Evolutionary conservation across 805 yeast species (phyloP), one percentile per base, ranked within the genome.

Genomic region (Lipomyces mesembrius): DNA sequence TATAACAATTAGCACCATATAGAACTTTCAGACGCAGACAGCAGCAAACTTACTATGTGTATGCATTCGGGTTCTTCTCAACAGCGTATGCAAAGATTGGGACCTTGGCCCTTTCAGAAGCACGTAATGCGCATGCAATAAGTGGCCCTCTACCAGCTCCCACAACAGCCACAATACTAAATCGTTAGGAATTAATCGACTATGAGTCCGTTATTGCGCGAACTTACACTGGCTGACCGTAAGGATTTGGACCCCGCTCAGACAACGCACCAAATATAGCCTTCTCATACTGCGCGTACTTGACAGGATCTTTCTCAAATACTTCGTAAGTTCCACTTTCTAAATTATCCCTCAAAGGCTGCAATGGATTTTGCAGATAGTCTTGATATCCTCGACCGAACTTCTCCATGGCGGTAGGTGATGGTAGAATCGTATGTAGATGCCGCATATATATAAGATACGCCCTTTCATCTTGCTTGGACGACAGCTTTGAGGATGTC

Each of bases 131-230:
- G 25, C 83, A 79, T 56, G 87, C 87, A 2, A 92, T 87, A 35
- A 93, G 77, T 0, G 94, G 93, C 0, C 98, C 98, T 57, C 92
- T 79, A 0, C 98, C 98, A 0, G 97, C 95, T 0, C 98, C 98
- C 2, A 89, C 87, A 1, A 93, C 83, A 3, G 89, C 82, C 8
- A 90, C 78, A 12, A 64, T n/a, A 37, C 58, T 56, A 37, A 9
- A 8, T 25, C 39, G 53, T 62, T 46, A 62, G 57, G 9, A 12
- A 57, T 37, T 57, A n/a, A 51, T 51, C 17, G 43, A 17, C 12
- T 11, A 14, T 43, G 12, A 11, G 27, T 17, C 12, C 25, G 29
- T 52, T 27, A 22, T 27, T 17, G 32, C 17, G 3, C 11, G 55
- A 9, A 62, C 64, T 12, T 37, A 29, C 32, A 61, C 9, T 7